Evolutionary conservation across 1,284 basidiomycete genomes (phyloP), one percentile per base, ranked within the genome.

Genomic region (Fistulinella staudtii): DNA sequence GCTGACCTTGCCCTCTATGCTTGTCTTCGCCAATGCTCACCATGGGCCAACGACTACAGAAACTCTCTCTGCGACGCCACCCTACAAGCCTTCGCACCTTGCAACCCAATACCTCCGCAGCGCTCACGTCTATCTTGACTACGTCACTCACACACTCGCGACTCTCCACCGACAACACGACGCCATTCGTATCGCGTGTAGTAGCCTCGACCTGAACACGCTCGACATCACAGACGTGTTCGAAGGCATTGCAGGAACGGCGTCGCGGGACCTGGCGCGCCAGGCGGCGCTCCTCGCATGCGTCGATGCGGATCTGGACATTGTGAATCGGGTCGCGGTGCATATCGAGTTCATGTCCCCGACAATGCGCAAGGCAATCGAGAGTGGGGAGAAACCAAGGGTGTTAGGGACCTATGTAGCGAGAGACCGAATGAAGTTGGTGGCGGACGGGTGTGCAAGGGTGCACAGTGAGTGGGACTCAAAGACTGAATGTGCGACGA

Each of bases 321-420:
- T 88, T 40, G 78, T 86, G 31, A 70, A 72, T 27, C 72, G 72
- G 24, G 79, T 90, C 10, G 68, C 69, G 39, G 76, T 90, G 7
- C 85, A 89, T 56, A 71, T 74, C 34, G 85, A 88, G 47, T 89
- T 90, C 53, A 66, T 89, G 61, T 85, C 82, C n/a, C 64, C 70
- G 4, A 66, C 75, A 2, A 76, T 80, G 40, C 70, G 82, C 29
- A 79, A 74, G 52, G 79, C 82, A 3, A 83, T 86, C 39, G 82
- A 86, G 47, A 68, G 74, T 0, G 85, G 85, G 2, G 80, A 81
- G 39, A 77, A 71, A 41, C 74, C 73, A 7, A 72, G 87, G 38
- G 83, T 80, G n/a, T 63, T 91, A 42, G 86, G 82, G 7, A 85
- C 88, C 59, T 92, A 90, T 62, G 87, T 92, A 17, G 82, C 80